A percentile compares a stretch with the other conserved stretches of the same genome.
Conservation (phyloP, 2,329 filamentous ascomycete species). For the Metarhizium guizhouense region DNA sequence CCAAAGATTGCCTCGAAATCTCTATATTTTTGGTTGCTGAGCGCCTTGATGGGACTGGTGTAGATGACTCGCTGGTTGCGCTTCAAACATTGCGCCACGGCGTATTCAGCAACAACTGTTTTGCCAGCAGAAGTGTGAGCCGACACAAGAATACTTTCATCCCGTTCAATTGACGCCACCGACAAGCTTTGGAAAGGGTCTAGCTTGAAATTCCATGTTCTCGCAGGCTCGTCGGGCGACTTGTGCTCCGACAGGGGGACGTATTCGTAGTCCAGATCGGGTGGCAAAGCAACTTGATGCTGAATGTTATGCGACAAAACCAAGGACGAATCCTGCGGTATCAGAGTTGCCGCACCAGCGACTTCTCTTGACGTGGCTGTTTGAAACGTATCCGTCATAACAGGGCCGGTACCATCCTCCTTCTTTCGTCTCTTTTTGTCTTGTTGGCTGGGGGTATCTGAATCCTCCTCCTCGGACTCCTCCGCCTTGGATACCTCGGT, state of each 20-base stretch:
- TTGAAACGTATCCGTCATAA: constrained; percentile 89
- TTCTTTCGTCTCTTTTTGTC: constrained; percentile 57
- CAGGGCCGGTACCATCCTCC: constrained; percentile 57
- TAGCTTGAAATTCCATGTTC: constrained; percentile 79
- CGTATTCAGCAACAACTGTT: constrained; percentile 96
- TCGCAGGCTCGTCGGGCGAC: constrained; percentile 76
- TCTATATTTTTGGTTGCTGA: constrained; percentile 98
- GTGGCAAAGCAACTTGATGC: constrained; percentile 91
- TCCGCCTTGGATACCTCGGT: constrained; percentile 29
- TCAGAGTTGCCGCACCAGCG: constrained; percentile 64
- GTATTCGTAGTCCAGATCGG: constrained; percentile 89
- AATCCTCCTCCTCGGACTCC: constrained; percentile 24
- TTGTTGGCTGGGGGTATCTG: constrained; percentile 39
- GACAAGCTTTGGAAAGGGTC: constrained; percentile 97
- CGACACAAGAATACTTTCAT: constrained; percentile 93
- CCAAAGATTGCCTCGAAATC: constrained; percentile 95
- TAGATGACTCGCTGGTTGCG: constrained; percentile 98
- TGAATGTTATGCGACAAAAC: constrained; percentile 95
- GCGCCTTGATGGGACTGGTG: constrained; percentile 95
- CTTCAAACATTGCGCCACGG: constrained; percentile 93
- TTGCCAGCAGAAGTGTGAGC: constrained; percentile 97
- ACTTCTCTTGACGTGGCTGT: constrained; percentile 91
- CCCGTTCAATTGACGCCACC: constrained; percentile 88
- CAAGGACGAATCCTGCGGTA: constrained; percentile 58
- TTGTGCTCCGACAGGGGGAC: constrained; percentile 92